Evolutionary conservation across 257 asterid genomes (phyloP).

Genomic region (Solanum tarijense): DNA sequence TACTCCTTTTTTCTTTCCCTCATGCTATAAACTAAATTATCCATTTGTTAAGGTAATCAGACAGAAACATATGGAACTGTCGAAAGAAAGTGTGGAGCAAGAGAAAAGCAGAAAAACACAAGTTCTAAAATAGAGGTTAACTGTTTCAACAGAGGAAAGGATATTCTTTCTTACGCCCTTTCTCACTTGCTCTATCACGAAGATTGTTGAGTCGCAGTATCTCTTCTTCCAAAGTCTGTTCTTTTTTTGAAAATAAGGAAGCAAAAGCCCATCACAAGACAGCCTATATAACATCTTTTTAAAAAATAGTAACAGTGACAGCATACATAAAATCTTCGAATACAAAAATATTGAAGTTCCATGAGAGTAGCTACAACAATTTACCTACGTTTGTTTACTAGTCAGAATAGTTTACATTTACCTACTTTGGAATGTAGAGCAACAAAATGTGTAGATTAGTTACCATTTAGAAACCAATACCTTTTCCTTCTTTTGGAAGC

Average conservation of each 20-base stretch:
- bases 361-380: neutral
- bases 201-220: conserved; percentile 29
- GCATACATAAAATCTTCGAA: neutral
- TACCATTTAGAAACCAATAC: neutral
- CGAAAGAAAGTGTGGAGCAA: neutral
- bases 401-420: neutral
- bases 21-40: neutral
- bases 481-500: neutral
- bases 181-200: conserved; percentile 31
- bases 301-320: neutral
- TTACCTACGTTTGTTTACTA: neutral
- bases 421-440: neutral
- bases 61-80: neutral
- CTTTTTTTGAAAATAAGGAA: neutral
- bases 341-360: neutral
- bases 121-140: neutral
- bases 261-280: neutral
- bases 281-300: neutral
- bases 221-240: conserved; percentile 11
- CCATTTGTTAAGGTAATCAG: neutral
- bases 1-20: neutral
- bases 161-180: conserved; percentile 9
- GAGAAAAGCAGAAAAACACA: neutral
- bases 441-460: neutral
- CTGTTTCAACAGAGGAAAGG: conserved; percentile 19